phyloP scores from a whole-genome alignment of 2,329 filamentous ascomycete genomes.

The Penicillium decumbens region DNA sequence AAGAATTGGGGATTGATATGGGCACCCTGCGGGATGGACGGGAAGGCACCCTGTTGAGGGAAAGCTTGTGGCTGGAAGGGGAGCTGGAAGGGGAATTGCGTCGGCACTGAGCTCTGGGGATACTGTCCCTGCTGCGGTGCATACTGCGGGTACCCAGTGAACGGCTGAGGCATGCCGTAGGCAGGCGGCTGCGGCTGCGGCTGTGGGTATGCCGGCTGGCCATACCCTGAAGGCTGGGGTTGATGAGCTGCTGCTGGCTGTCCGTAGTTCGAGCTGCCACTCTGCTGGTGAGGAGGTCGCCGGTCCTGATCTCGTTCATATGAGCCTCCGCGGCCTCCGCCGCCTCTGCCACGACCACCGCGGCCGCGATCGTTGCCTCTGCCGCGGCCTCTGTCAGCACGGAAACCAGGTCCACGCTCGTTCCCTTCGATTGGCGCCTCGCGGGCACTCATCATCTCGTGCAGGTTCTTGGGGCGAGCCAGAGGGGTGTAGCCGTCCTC shows the following conservation, averaged over 20 bases:
- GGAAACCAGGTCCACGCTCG: slow-evolving; percentile 37
- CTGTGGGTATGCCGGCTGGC: slow-evolving; percentile 23
- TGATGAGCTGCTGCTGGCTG: slow-evolving; percentile 18
- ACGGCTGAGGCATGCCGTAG: slow-evolving; percentile 29
- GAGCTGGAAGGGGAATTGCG: slow-evolving; percentile 38
- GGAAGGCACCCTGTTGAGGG: slow-evolving; percentile 44
- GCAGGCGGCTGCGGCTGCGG: slow-evolving; percentile 26
- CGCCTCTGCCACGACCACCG: slow-evolving; percentile 35
- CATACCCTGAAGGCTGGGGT: slow-evolving; percentile 21
- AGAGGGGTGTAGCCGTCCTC: slow-evolving; percentile 63
- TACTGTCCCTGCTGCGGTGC: slow-evolving; percentile 32
- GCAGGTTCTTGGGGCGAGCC: slow-evolving; percentile 61
- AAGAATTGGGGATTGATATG: slow-evolving; percentile 56
- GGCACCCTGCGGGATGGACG: slow-evolving; percentile 40
- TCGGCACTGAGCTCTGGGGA: slow-evolving; percentile 23
- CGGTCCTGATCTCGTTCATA: slow-evolving; percentile 28
- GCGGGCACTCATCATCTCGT: slow-evolving; percentile 45
- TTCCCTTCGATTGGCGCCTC: slow-evolving; percentile 36
- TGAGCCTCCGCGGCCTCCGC: slow-evolving; percentile 28
- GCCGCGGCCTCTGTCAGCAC: slow-evolving; percentile 48
- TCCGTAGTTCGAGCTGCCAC: slow-evolving; percentile 24
- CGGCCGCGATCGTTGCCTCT: slow-evolving; percentile 39
- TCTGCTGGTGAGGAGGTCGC: slow-evolving; percentile 28
- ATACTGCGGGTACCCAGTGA: slow-evolving; percentile 21
- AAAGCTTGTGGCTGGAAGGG: slow-evolving; percentile 37